phyloP scores from a whole-genome alignment of 192 early-diverging fungal genomes.

The Backusella mclennaniae region DNA sequence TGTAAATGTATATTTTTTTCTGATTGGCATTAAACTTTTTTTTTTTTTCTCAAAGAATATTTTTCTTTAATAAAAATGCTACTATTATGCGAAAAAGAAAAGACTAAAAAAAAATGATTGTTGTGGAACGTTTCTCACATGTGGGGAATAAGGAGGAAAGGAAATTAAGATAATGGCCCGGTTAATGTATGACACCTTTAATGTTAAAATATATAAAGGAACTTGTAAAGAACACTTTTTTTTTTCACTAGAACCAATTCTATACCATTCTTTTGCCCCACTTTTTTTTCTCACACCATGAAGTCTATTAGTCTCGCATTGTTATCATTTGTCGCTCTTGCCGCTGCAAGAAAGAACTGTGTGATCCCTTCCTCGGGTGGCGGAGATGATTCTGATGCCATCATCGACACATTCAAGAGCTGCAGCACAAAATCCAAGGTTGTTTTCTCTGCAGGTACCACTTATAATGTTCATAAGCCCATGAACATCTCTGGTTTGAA shows the following conservation, averaged over 20 bases:
- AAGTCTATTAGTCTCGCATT: not conserved
- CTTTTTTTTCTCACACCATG: not conserved
- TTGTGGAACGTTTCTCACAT: not conserved
- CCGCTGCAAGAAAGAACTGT: not conserved
- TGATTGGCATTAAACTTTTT: not conserved
- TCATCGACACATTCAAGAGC: conserved; percentile 13
- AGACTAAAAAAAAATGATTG: not conserved
- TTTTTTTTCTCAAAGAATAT: not conserved
- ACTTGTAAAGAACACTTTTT: not conserved
- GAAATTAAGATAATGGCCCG: not conserved
- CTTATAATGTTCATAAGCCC: conserved; percentile 8
- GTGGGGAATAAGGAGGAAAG: not conserved
- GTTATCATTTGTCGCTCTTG: not conserved
- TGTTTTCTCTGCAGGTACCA: not conserved
- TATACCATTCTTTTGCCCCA: no score
- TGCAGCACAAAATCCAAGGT: conserved; percentile 17
- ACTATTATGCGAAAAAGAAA: not conserved
- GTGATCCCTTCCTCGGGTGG: not conserved
- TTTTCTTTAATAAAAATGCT: not conserved
- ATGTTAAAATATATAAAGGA: not conserved
- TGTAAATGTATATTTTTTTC: not conserved
- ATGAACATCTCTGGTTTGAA: conserved; percentile 21
- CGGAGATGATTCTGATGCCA: conserved; percentile 11
- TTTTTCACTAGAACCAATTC: not conserved
- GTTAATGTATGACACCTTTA: not conserved